These are phyloP conservation scores for Eucalyptus albens DNA, from an alignment of 345 rosid species.

Conservation along the genomic window DNA sequence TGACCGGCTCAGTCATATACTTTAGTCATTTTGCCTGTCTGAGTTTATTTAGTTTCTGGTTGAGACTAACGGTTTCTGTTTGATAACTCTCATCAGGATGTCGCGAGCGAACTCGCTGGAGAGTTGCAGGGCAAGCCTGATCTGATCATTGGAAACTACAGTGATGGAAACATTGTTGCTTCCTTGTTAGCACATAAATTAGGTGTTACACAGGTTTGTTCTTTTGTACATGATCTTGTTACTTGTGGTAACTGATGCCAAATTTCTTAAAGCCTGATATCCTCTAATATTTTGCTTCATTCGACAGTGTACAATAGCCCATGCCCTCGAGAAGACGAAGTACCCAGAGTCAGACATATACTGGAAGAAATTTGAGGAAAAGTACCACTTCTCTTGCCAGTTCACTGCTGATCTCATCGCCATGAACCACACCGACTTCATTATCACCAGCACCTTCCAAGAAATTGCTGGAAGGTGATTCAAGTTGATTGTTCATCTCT, in stretches of 20 bases:
- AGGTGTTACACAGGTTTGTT: conserved; percentile 84
- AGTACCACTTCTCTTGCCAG: conserved; percentile 94
- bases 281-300: background rate
- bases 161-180: conserved; percentile 94
- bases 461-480: conserved; percentile 95
- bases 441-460: conserved; percentile 97
- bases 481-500: background rate
- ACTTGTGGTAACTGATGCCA: background rate
- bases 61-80: background rate
- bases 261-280: background rate
- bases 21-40: background rate
- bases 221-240: background rate
- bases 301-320: conserved; percentile 87
- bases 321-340: conserved; percentile 92
- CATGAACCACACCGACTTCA: conserved; percentile 96
- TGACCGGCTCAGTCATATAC: background rate
- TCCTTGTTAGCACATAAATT: conserved; percentile 80
- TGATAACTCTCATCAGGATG: conserved; percentile 32
- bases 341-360: conserved; percentile 93
- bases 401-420: conserved; percentile 91
- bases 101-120: conserved; percentile 58
- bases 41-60: background rate
- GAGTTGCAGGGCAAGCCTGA: conserved; percentile 92
- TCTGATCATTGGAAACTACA: conserved; percentile 88
- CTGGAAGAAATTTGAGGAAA: conserved; percentile 86